These are phyloP conservation scores for Hyaloscypha finlandica DNA, from an alignment of 495 filamentous ascomycete species.

Conservation along the genomic window DNA sequence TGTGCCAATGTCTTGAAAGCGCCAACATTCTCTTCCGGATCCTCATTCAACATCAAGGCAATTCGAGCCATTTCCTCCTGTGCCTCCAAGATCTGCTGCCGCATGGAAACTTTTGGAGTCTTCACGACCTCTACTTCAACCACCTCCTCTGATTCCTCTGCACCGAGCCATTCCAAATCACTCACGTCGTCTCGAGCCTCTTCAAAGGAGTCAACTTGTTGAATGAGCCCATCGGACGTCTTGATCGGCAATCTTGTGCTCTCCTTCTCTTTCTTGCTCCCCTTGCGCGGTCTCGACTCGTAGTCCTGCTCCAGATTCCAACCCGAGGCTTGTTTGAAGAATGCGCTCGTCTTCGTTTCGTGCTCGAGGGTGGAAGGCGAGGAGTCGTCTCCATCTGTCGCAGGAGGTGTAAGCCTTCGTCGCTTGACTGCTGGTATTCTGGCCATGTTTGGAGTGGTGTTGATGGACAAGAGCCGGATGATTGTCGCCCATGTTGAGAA, in stretches of 20 bases:
- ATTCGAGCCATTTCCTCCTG: constrained; percentile 91
- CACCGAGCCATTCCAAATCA: constrained; percentile 45
- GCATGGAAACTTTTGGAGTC: constrained; percentile 64
- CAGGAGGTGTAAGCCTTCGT: constrained; percentile 55
- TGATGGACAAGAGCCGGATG: constrained; percentile 24
- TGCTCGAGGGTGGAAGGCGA: constrained; percentile 37
- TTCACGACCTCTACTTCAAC: constrained; percentile 42
- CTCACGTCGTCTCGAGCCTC: constrained; percentile 53
- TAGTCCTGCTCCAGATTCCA: constrained; percentile 95
- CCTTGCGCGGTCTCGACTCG: constrained; percentile 74
- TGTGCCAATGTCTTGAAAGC: constrained; percentile 75
- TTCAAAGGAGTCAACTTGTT: constrained; percentile 57
- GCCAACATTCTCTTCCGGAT: constrained; percentile 85
- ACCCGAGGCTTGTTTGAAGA: constrained; percentile 37
- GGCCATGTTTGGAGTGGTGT: constrained; percentile 49
- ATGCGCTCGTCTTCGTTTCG: constrained; percentile 32
- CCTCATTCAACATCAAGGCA: constrained; percentile 80
- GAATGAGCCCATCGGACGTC: constrained; percentile 71
- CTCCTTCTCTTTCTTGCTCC: constrained; percentile 70
- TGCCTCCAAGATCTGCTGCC: constrained; percentile 77
- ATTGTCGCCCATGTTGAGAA: not conserved
- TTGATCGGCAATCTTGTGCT: constrained; percentile 80
- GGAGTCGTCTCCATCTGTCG: constrained; percentile 40
- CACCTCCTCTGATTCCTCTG: constrained; percentile 40
- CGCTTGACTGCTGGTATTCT: constrained; percentile 52